phyloP scores from a whole-genome alignment of 2,329 filamentous ascomycete genomes.

The Aspergillus intermedius region DNA sequence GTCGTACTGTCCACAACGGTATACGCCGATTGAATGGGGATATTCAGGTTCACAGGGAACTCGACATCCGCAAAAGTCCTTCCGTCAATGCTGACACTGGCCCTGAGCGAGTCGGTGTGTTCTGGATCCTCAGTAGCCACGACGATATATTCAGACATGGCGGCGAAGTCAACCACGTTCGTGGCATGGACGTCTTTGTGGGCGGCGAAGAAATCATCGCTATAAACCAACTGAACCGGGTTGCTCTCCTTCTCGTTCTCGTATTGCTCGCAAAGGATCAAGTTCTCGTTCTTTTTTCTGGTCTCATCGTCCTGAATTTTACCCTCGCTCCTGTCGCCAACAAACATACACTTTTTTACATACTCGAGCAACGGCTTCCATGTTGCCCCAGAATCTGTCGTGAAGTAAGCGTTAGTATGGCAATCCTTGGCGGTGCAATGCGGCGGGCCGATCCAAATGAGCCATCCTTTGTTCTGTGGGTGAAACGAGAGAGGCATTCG shows the following conservation, averaged over 20 bases:
- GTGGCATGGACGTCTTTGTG: slow-evolving; percentile 53
- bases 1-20: slow-evolving; percentile 93
- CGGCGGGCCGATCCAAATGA: slow-evolving; percentile 76
- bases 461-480: slow-evolving; percentile 75
- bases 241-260: slow-evolving; percentile 58
- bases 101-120: slow-evolving; percentile 62
- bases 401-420: slow-evolving; percentile 67
- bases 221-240: slow-evolving; percentile 65
- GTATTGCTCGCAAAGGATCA: slow-evolving; percentile 60
- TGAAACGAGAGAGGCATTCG: slow-evolving; percentile 66
- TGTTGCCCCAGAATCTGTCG: slow-evolving; percentile 67
- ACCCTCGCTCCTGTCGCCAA: slow-evolving; percentile 54
- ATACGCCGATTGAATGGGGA: slow-evolving; percentile 73
- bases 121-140: slow-evolving; percentile 63
- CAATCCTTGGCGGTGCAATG: slow-evolving; percentile 63
- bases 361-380: slow-evolving; percentile 72
- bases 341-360: slow-evolving; percentile 80
- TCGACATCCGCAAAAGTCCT: slow-evolving; percentile 71
- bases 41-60: slow-evolving; percentile 79
- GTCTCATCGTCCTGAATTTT: background rate
- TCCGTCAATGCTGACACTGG: slow-evolving; percentile 81
- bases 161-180: slow-evolving; percentile 78
- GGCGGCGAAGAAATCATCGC: slow-evolving; percentile 67
- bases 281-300: slow-evolving; percentile 44
- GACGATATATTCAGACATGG: slow-evolving; percentile 94